A percentile compares a stretch with the other conserved stretches of the same genome.
Conservation (phyloP, 2,329 filamentous ascomycete genomes). For the Neurospora sp. region DNA sequence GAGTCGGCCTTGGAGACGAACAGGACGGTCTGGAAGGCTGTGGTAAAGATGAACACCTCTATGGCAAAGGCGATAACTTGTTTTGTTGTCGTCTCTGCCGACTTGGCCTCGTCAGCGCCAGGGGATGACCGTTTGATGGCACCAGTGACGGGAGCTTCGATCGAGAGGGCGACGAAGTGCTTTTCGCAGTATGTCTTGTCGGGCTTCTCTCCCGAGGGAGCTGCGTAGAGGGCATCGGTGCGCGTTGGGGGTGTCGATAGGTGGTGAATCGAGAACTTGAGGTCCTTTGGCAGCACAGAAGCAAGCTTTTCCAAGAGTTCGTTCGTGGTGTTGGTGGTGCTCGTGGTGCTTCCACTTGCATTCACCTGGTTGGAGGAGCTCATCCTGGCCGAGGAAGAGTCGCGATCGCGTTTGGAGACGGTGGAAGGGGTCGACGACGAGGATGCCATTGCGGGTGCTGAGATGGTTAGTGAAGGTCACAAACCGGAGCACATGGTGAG, state of each 20-base stretch:
- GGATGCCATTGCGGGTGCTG: neutral
- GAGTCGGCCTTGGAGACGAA: conserved; percentile 98
- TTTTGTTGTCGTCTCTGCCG: conserved; percentile 17
- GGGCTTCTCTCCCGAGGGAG: conserved; percentile 60
- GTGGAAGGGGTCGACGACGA: conserved; percentile 10
- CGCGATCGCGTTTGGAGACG: conserved; percentile 4
- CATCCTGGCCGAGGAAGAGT: neutral
- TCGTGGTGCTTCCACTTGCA: neutral
- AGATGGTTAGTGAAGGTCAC: neutral
- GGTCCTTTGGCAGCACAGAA: conserved; percentile 41
- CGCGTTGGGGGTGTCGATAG: conserved; percentile 73
- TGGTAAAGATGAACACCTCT: conserved; percentile 82
- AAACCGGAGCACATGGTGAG: neutral
- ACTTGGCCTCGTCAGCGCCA: conserved; percentile 19
- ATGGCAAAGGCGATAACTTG: conserved; percentile 71
- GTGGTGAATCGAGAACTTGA: conserved; percentile 66
- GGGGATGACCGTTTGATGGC: conserved; percentile 12
- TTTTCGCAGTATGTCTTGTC: conserved; percentile 80
- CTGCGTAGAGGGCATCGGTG: conserved; percentile 67
- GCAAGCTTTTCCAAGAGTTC: conserved; percentile 32
- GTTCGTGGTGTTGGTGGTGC: neutral
- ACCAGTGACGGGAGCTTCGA: conserved; percentile 21
- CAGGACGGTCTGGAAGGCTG: conserved; percentile 68
- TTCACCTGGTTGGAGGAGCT: conserved; percentile 3
- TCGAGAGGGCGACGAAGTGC: conserved; percentile 57